Base-by-base conservation (phyloP, 2,329 filamentous ascomycete species). In the Pseudogymnoascus sp. region DNA sequence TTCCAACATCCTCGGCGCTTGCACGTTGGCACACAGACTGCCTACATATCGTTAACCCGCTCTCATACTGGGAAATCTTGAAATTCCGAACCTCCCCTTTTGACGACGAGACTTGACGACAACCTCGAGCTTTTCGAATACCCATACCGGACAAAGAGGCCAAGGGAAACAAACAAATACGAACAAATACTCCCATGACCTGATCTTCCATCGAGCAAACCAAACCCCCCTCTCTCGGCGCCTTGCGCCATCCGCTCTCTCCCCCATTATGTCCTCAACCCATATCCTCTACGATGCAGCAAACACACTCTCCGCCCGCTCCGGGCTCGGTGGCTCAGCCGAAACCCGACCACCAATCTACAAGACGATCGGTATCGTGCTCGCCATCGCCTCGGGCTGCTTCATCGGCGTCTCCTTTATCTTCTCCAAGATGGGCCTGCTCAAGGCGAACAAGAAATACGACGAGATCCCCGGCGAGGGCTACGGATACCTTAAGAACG, bases 351-450 rank as follows among this genome's bases (percentile, higher is more conserved):
- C 72, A 4, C 65, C 71, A 4, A 63, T 78, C 64, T 97, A 90
- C 82, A 97, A 97, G 74, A 85, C 88, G 26, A 84, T 97, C 68
- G 95, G 95, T 63, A 91, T 99, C 66, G 82, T 86, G 21, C 81
- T 99, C 37, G 95, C 95, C 15, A 83, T 97, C 64, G 86, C 87
- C 33, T 97, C 93, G 0, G 95, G 95, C 44, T 75, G 91, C 64
- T 97, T 97, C 74, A 99, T 99, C 72, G 95, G 95, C 62, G 83
- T 89, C 13, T 97, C 93, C 0, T 99, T 97, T 75, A 93, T 97
- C 29, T 78, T 99, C 72, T 97, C 97, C 78, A 99, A 99, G 78
- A 82, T 90, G 65, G 95, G 95, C 4, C 78, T 99, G 69, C 81
- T 99, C 66, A 92, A 87, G 74, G 93, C 95, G 60, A 99, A 97